These are phyloP conservation scores for Candida buenavistaensis DNA, from an alignment of 1,139 yeast genomes.

Conservation along the genomic window DNA sequence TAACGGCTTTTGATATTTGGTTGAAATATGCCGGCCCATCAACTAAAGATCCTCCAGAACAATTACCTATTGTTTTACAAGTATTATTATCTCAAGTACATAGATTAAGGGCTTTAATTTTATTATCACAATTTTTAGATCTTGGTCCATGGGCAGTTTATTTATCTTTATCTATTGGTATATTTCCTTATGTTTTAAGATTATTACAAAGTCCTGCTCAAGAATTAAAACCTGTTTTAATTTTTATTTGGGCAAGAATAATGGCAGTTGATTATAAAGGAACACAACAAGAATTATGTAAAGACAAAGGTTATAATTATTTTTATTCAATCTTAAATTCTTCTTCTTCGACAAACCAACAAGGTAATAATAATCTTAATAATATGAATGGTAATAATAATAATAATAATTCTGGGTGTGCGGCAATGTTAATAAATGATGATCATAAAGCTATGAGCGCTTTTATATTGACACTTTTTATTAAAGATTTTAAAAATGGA, in stretches of 20 bases:
- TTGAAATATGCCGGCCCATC: constrained; percentile 81
- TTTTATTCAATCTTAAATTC: constrained; percentile 70
- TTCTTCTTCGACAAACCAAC: constrained; percentile 28
- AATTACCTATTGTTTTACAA: constrained; percentile 89
- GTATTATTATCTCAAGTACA: constrained; percentile 93
- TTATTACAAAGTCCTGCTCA: constrained; percentile 93
- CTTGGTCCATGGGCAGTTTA: constrained; percentile 98
- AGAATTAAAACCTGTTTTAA: constrained; percentile 89
- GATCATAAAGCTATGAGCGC: constrained; percentile 97
- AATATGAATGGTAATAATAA: constrained; percentile 16
- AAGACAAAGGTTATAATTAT: constrained; percentile 88
- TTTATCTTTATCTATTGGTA: constrained; percentile 88
- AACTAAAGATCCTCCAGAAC: constrained; percentile 88
- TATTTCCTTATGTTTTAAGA: constrained; percentile 91
- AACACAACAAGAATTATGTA: constrained; percentile 88
- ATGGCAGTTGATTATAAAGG: constrained; percentile 92
- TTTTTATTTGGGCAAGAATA: constrained; percentile 96
- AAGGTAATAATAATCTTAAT: constrained; percentile 24
- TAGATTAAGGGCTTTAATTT: constrained; percentile 80
- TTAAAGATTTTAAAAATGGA: constrained; percentile 76
- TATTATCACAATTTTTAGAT: constrained; percentile 83
- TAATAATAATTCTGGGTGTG: constrained; percentile 12
- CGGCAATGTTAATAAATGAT: constrained; percentile 48
- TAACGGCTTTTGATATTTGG: constrained; percentile 97
- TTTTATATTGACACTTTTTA: constrained; percentile 80